Evolutionary conservation across 139 green algal species (phyloP), one percentile per base, ranked within the genome.

Genomic region (Micractinium conductrix): DNA sequence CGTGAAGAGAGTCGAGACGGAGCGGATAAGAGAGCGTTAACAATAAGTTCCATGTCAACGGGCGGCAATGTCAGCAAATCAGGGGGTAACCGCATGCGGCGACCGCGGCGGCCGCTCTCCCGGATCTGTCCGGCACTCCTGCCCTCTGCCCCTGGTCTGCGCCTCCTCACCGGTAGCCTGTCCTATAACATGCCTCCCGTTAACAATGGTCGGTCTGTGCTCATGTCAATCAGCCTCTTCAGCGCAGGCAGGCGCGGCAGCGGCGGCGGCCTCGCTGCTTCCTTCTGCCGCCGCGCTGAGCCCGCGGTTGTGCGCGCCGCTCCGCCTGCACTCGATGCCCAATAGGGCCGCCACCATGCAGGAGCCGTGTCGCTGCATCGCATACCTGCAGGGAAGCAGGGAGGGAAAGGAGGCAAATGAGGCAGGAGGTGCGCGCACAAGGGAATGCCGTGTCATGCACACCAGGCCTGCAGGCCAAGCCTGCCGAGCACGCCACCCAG

Each of bases 341-440:
- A 89, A 75, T 68, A 63, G 55, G 14, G 40, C 70, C 7, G 81
- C 86, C 58, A 89, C 55, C 30, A 43, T 68, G 33, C 70, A 37
- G 1, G 71, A 73, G 9, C 86, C 78, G 53, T 87, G 81, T 74
- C 74, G 69, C 48, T 86, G 79, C 74, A 90, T 17, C 2, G 87
- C 87, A 60, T 86, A 85, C 53, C 80, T 80, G 50, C 26, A 17
- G 1, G 44, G 1, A 37, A 30, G 30, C 12, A 19, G 37, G 50
- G 35, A 19, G 24, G 30, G 50, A 12, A 35, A 44, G 67, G 24
- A 17, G 26, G 16, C 1, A 45, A 28, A 63, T 42, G 42, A 58
- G 26, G 26, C 53, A 62, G 53, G 7, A 19, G 26, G 19, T 21
- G 12, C 12, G 24, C 10, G 19, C 53, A 9, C 8, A 19, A 21